These are phyloP conservation scores for Microdochium nivale DNA, from an alignment of 2,329 filamentous ascomycete species.

Conservation along the genomic window DNA sequence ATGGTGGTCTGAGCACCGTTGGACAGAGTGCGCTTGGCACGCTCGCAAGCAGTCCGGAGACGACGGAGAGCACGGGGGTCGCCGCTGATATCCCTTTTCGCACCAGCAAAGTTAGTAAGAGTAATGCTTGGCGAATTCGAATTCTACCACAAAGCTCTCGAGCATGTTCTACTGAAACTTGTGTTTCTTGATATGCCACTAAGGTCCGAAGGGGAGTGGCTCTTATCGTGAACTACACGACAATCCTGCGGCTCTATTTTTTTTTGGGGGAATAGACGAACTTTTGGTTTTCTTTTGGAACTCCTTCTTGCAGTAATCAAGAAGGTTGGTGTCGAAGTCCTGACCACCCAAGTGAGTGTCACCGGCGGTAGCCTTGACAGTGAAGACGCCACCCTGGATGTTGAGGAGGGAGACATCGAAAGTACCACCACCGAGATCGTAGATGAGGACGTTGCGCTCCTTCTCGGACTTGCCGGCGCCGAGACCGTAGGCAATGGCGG, in stretches of 20 bases:
- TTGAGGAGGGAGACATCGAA: slow-evolving; percentile 99
- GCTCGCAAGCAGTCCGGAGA: slow-evolving; percentile 96
- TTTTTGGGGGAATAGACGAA: too few relatives aligned
- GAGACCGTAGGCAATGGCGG: slow-evolving; percentile 96
- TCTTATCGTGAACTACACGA: too few relatives aligned
- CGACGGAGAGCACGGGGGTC: slow-evolving; percentile 91
- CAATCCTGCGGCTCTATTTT: too few relatives aligned
- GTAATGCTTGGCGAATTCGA: too few relatives aligned
- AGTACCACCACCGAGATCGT: slow-evolving; percentile 99
- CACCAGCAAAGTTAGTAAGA: not conserved
- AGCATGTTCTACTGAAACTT: too few relatives aligned
- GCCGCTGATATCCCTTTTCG: slow-evolving; percentile 49
- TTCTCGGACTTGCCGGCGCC: slow-evolving; percentile 91
- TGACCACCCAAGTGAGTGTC: slow-evolving; percentile 94
- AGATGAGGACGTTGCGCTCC: slow-evolving; percentile 98
- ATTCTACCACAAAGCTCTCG: too few relatives aligned
- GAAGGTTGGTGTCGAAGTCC: slow-evolving; percentile 92
- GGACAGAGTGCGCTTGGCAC: slow-evolving; percentile 98
- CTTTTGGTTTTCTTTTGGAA: slow-evolving; percentile 77
- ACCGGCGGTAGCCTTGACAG: slow-evolving; percentile 95
- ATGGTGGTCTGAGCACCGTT: slow-evolving; percentile 96
- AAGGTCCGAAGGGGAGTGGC: too few relatives aligned
- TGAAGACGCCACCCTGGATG: slow-evolving; percentile 99
- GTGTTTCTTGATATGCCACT: too few relatives aligned
- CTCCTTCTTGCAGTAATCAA: slow-evolving; percentile 96